phyloP scores from a whole-genome alignment of 805 yeast genomes.

The Allodekkera sacchari region DNA sequence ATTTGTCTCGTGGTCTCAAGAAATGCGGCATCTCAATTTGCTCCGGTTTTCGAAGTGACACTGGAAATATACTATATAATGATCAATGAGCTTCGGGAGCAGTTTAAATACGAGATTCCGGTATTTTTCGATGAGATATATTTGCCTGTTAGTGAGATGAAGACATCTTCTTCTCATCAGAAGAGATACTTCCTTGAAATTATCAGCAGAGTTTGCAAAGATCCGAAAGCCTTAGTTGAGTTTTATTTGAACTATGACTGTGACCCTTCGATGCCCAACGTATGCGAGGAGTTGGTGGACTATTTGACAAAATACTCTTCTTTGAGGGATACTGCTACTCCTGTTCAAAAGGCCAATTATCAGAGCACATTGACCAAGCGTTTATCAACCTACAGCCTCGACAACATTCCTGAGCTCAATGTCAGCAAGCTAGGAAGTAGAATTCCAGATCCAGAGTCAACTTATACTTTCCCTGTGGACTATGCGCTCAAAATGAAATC shows the following conservation, averaged over 20 bases:
- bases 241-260: conserved; percentile 94
- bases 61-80: conserved; percentile 91
- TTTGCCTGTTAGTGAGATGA: conserved; percentile 89
- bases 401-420: conserved; percentile 68
- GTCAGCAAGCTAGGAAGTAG: conserved; percentile 53
- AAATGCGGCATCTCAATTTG: conserved; percentile 85
- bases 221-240: conserved; percentile 87
- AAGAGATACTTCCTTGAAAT: conserved; percentile 77
- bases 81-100: conserved; percentile 72
- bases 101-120: conserved; percentile 88
- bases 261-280: conserved; percentile 70
- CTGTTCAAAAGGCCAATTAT: conserved; percentile 53
- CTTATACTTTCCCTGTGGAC: conserved; percentile 57
- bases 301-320: conserved; percentile 67
- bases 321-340: conserved; percentile 62
- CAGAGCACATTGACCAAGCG: conserved; percentile 44
- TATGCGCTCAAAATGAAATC: conserved; percentile 80
- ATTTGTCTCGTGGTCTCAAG: conserved; percentile 75
- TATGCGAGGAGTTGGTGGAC: conserved; percentile 77
- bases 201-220: conserved; percentile 75
- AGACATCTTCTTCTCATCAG: conserved; percentile 86
- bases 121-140: conserved; percentile 90
- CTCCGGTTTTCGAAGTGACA: conserved; percentile 87
- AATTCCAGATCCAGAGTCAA: conserved; percentile 47
- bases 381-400: conserved; percentile 64